Base-by-base conservation (phyloP, 2,329 filamentous ascomycete species). In the Knoxdaviesia proteae region DNA sequence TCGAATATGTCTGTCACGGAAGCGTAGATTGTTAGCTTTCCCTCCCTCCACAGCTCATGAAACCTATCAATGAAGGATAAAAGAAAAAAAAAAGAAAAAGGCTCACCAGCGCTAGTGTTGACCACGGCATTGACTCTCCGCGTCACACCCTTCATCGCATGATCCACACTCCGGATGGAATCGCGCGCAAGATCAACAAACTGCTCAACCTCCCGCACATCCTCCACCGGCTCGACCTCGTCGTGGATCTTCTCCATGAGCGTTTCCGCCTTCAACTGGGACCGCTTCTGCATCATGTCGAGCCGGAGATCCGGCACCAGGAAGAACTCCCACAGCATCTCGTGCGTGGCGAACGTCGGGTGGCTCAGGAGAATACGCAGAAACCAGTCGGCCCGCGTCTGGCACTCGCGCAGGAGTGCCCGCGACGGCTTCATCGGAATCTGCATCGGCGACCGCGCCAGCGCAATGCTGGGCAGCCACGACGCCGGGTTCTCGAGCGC, bases 321-420 rank as follows among this genome's bases (percentile, higher is more conserved):
- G 59, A 98, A 94, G 61, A 98, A 98, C 53, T 98, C 90, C 92
- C 90, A 98, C 2, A 98, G 69, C 71, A 96, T 84, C 61, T 98
- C 90, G 54, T 98, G 92, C 0, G 84, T 94, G 0, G 84, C 74
- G 55, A 98, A 94, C 0, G 90, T 96, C 4, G 88, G 81, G 54
- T 98, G 90, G 6, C 74, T 69, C 31, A 98, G 68, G 48, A 98
- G 69, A 11, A 86, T 84, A 49, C 83, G 84, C 50, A 98, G 63
- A 52, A 96, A 94, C 50, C 76, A 80, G 58, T 98, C 84, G 20
- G 94, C 74, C 10, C 80, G 76, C 38, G 84, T 64, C 56, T 98
- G 92, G 42, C 87, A 80, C 51, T 96, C 86, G 48, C 86, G 80
- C 36, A 98, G 63, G 5, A 94, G 73, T 0, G 87, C 77, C 39